Percentiles rank a stretch among this genome's conserved stretches.
These are phyloP conservation scores for Glycine soja DNA, from an alignment of 306 rosid species.

Conservation along the genomic window DNA sequence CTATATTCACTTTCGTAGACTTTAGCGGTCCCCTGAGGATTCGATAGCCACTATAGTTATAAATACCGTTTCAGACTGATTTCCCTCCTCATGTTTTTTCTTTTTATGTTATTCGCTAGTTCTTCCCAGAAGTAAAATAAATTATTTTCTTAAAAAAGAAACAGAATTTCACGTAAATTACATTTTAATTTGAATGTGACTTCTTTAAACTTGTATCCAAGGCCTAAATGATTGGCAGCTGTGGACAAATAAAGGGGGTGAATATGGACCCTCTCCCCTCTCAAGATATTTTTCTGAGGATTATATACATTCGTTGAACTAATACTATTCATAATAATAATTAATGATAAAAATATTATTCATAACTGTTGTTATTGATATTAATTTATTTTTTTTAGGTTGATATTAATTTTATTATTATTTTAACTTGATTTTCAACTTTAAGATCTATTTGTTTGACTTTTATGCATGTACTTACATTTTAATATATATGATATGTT, in stretches of 20 bases:
- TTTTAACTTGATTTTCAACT: background rate
- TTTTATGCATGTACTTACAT: background rate
- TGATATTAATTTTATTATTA: background rate
- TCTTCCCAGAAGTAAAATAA: background rate
- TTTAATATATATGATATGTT: slow-evolving; percentile 1
- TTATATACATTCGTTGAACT: too few species aligned
- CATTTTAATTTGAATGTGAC: background rate
- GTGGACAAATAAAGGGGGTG: background rate
- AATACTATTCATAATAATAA: background rate
- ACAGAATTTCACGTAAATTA: background rate
- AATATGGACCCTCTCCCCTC: background rate
- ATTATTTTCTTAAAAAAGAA: background rate
- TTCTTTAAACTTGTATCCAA: background rate
- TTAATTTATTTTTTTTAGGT: background rate
- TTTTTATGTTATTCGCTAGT: slow-evolving; percentile 12
- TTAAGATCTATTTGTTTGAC: background rate
- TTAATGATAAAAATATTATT: too few species aligned
- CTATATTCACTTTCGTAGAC: slow-evolving; percentile 24
- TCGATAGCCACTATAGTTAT: slow-evolving; percentile 28
- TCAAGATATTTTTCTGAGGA: background rate
- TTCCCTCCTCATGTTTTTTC: background rate
- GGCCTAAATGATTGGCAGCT: background rate
- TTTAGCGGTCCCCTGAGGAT: slow-evolving; percentile 44
- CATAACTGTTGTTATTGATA: background rate
- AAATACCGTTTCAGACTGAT: background rate